Evolutionary conservation across 2,329 filamentous ascomycete genomes (phyloP), one percentile per base, ranked within the genome.

Genomic region (Fusarium pseudoanthophilum): DNA sequence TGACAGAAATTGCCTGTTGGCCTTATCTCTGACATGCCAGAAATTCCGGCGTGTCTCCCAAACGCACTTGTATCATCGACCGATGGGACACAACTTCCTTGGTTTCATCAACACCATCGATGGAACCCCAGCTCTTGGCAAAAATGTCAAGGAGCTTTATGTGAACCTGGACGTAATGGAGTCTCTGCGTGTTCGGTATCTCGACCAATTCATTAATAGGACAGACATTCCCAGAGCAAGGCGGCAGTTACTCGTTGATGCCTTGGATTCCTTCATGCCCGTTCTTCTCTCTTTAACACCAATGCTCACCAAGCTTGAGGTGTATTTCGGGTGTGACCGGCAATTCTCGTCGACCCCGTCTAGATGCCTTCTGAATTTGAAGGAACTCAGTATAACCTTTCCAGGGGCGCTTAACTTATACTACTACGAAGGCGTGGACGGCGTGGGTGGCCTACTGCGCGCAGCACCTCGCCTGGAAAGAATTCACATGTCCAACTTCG

Each of bases 91-190:
- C 2, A 7, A 20, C 5, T 43, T 49, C 36, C 2, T 39, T 7
- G 6, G 6, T 1, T 32, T 65, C 3, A 24, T 42, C 3, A 7
- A 13, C 5, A 46, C 16, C 14, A 24, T 65, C 8, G 1, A 11
- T 4, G 1, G 2, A 10, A 8, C 7, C 1, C 59, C 34, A 7
- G 3, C 30, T 6, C 21, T 58, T 18, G 60, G 60, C 4, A 11
- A 20, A 14, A 11, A 6, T 28, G 18, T 37, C 16, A 57, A 11
- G 8, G 28, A 66, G 32, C 14, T 64, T 14, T 64, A 21, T 8
- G 4, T 24, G 16, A 45, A 34, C 32, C 2, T 3, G 14, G 21
- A n/a, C 14, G 24, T 7, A 1, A 42, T 11, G 40, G 0, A 1
- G 21, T n/a, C 40, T 42, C 21, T 34, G 32, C 5, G 32, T 34